Evolutionary conservation across 1,284 basidiomycete species (phyloP).

Genomic region (Puccinia horiana): DNA sequence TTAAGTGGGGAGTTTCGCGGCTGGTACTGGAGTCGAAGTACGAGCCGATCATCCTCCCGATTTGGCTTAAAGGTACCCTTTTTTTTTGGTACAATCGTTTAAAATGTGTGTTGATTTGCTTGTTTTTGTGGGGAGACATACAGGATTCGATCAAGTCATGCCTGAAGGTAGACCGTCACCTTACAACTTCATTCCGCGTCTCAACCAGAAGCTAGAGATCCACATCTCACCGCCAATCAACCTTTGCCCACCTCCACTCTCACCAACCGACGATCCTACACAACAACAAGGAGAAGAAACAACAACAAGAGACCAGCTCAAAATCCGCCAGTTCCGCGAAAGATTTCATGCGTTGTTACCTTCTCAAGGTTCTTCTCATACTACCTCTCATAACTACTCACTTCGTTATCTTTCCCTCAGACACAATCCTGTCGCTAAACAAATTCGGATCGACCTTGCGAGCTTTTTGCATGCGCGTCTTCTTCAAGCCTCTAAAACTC

Average conservation of each 20-base stretch:
- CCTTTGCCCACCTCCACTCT: background rate
- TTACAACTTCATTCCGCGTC: slow-evolving; percentile 69
- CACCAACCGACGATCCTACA: background rate
- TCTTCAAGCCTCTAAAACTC: background rate
- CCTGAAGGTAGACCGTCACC: slow-evolving; percentile 75
- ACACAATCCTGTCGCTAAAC: slow-evolving; percentile 2
- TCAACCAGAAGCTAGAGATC: slow-evolving; percentile 58
- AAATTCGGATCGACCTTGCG: background rate
- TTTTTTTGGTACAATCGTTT: slow-evolving; percentile 36
- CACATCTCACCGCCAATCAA: slow-evolving; percentile 25
- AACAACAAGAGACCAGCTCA: background rate
- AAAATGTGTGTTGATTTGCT: slow-evolving; percentile 10
- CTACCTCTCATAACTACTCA: too few species aligned
- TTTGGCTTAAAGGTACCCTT: slow-evolving; percentile 17
- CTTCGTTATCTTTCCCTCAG: too few species aligned
- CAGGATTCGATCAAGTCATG: slow-evolving; percentile 86
- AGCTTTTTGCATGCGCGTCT: background rate
- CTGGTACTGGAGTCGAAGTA: slow-evolving; percentile 34
- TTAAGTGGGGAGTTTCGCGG: slow-evolving; percentile 95
- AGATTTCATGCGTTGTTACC: background rate
- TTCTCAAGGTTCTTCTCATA: background rate
- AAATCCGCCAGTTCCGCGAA: background rate
- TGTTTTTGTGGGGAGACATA: slow-evolving; percentile 60
- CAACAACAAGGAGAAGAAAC: background rate
- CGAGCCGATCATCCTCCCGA: slow-evolving; percentile 51